Evolutionary conservation across 352 stramenopile species (phyloP).

Genomic region (Thalassiosira exigua): DNA sequence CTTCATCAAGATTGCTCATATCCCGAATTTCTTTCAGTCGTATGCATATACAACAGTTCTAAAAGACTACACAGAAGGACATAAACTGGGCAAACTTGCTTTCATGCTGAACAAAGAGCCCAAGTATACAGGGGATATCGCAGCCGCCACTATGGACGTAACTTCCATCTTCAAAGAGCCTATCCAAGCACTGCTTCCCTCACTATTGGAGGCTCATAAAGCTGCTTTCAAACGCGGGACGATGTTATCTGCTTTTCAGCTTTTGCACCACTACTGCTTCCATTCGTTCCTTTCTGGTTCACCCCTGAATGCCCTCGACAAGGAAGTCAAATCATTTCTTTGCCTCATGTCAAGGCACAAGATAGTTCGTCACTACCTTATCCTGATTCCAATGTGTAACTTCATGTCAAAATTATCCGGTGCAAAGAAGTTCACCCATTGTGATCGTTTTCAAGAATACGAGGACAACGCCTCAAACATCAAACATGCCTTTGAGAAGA

Average conservation of each 20-base stretch:
- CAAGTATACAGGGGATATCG: background rate
- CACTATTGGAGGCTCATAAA: background rate
- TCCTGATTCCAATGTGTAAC: background rate
- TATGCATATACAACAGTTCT: slow-evolving; percentile 1
- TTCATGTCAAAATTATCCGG: background rate
- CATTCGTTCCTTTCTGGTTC: slow-evolving; percentile 28
- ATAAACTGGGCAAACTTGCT: slow-evolving; percentile 12
- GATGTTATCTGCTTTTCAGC: slow-evolving; percentile 1
- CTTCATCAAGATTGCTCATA: no score
- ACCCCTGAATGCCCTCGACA: slow-evolving; percentile 12
- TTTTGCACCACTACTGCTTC: slow-evolving; percentile 7
- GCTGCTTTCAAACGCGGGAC: background rate
- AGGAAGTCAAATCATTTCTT: slow-evolving; percentile 24
- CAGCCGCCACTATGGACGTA: background rate
- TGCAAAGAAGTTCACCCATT: background rate
- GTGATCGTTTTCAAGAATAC: background rate
- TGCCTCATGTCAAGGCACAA: slow-evolving; percentile 1
- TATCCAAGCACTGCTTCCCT: slow-evolving; percentile 15
- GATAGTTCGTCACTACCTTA: background rate
- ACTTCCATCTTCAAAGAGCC: slow-evolving; percentile 39
- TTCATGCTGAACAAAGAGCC: slow-evolving; percentile 3
- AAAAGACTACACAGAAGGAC: slow-evolving; percentile 14
- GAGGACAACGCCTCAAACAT: no score
- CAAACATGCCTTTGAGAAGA: background rate
- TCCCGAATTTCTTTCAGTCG: no score